phyloP scores from a whole-genome alignment of 1,284 basidiomycete genomes.

The Cerioporus squamosus region DNA sequence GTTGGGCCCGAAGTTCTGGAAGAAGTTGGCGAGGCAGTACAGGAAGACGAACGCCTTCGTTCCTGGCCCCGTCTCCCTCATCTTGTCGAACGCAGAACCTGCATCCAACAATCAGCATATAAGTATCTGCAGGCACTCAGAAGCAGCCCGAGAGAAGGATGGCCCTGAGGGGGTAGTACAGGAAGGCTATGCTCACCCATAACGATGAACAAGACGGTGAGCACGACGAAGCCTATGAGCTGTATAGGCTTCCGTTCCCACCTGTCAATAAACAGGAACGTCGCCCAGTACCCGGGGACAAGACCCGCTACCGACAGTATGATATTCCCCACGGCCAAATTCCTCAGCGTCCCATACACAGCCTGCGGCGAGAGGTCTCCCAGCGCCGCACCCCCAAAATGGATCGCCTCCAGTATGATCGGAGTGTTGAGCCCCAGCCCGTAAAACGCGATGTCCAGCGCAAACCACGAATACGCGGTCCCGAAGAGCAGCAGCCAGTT shows the following conservation, averaged over 20 bases:
- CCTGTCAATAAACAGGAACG: too few relatives aligned
- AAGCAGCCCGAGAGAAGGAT: too few relatives aligned
- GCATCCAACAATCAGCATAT: constrained; percentile 25
- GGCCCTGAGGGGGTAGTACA: too few relatives aligned
- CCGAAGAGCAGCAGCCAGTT: constrained; percentile 65
- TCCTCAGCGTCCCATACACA: too few relatives aligned
- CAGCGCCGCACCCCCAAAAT: constrained; percentile 36
- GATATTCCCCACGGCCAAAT: too few relatives aligned
- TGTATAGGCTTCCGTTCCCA: too few relatives aligned
- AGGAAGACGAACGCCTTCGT: constrained; percentile 61
- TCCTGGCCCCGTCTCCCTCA: constrained; percentile 45
- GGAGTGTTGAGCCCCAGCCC: constrained; percentile 81
- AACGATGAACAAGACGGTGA: not conserved
- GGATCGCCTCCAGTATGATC: constrained; percentile 60
- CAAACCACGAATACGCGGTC: constrained; percentile 63
- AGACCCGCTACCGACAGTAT: too few relatives aligned
- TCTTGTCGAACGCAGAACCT: constrained; percentile 61
- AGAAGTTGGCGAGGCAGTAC: constrained; percentile 63
- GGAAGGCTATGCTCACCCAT: too few relatives aligned
- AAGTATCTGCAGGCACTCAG: constrained; percentile 1
- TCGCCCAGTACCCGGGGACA: too few relatives aligned
- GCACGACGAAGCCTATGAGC: not conserved
- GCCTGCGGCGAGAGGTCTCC: too few relatives aligned
- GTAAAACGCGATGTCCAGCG: constrained; percentile 78
- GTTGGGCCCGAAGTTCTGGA: constrained; percentile 70